phyloP scores from a whole-genome alignment of 2,329 filamentous ascomycete species.

The Pseudogymnoascus destructans region DNA sequence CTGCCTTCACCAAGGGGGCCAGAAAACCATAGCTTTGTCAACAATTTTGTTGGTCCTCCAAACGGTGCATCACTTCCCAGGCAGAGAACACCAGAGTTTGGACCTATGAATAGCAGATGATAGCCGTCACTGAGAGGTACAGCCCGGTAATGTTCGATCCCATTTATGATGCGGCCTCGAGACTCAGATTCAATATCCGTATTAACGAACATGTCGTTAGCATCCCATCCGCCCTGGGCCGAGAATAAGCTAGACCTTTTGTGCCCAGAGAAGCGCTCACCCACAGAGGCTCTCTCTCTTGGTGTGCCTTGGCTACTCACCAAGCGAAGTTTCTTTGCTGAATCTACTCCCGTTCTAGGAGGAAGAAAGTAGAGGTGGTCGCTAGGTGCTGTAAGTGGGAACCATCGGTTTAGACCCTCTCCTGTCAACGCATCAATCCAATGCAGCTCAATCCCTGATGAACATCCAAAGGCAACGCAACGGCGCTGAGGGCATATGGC shows the following conservation, averaged over 20 bases:
- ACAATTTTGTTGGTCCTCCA: conserved; percentile 40
- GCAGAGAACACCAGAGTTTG: conserved; percentile 40
- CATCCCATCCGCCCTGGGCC: conserved; percentile 12
- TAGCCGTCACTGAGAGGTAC: conserved; percentile 52
- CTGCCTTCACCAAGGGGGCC: conserved; percentile 23
- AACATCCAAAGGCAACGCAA: conserved; percentile 53
- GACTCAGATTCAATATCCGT: conserved; percentile 11
- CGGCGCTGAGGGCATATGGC: conserved; percentile 51
- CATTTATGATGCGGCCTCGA: conserved; percentile 16
- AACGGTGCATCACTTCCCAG: conserved; percentile 49
- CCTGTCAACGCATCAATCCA: conserved; percentile 37
- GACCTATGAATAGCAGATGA: conserved; percentile 53
- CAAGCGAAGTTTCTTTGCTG: conserved; percentile 43
- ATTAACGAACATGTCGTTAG: conserved; percentile 10
- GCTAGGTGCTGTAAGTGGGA: conserved; percentile 39
- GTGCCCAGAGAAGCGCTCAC: conserved; percentile 20
- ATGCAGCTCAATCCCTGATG: conserved; percentile 48
- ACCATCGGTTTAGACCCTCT: conserved; percentile 40
- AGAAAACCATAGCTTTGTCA: conserved; percentile 43
- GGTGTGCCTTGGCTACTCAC: conserved; percentile 46
- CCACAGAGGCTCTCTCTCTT: conserved; percentile 20
- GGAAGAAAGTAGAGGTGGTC: conserved; percentile 49
- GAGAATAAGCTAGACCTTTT: conserved; percentile 19
- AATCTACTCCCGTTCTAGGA: conserved; percentile 37
- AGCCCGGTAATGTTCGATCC: conserved; percentile 47